Evolutionary conservation across 495 filamentous ascomycete species (phyloP).

Genomic region (Copromyces sp.): DNA sequence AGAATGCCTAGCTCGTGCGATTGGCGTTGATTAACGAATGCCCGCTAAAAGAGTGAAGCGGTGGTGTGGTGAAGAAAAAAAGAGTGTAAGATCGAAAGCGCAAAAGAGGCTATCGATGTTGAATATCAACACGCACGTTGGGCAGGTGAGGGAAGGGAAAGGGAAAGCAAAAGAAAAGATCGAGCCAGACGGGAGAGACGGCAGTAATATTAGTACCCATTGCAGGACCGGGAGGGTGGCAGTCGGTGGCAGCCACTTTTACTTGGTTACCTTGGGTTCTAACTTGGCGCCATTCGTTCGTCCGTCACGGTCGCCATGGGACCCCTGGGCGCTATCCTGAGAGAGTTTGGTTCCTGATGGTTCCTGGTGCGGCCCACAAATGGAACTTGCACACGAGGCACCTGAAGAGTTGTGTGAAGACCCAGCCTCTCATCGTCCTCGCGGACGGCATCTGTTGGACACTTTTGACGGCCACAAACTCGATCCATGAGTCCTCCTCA

Average conservation of each 20-base stretch:
- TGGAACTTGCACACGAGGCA: background rate
- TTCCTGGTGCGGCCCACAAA: background rate
- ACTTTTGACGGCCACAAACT: background rate
- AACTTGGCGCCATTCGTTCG: constrained; percentile 14
- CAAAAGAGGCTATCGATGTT: constrained; percentile 41
- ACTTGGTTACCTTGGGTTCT: background rate
- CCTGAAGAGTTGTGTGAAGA: background rate
- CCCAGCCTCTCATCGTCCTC: background rate
- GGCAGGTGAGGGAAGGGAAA: constrained; percentile 32
- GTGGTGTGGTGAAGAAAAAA: constrained; percentile 45
- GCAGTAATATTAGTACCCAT: constrained; percentile 9
- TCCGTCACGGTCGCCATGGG: background rate
- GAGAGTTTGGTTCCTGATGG: background rate
- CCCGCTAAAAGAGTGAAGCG: constrained; percentile 98
- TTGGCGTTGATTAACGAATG: constrained; percentile 52
- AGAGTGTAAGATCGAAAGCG: constrained; percentile 39
- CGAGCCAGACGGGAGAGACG: constrained; percentile 1
- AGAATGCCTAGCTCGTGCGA: background rate
- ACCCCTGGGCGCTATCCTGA: background rate
- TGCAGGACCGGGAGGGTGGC: constrained; percentile 11
- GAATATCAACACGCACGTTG: constrained; percentile 38
- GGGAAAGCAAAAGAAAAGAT: constrained; percentile 20
- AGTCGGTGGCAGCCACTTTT: constrained; percentile 8
- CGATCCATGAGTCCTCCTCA: background rate
- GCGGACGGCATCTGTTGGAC: background rate